These are phyloP conservation scores for Strombidium stylifer DNA, from an alignment of 73 alveolate genomes.

Conservation along the genomic window DNA sequence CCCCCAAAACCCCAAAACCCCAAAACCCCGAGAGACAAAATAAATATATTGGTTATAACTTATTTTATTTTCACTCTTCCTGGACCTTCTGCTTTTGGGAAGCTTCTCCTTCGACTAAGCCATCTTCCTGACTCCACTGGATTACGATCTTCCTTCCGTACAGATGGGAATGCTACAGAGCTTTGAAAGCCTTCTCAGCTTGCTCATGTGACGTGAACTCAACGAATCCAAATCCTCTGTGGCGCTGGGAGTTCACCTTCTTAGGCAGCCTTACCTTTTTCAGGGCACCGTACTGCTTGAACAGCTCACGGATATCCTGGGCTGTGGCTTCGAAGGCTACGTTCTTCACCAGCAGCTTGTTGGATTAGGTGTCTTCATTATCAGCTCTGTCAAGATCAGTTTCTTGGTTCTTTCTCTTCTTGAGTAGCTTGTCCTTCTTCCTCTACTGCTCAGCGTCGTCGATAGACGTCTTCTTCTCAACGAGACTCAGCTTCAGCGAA, in stretches of 20 bases:
- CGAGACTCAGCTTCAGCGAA: conserved; percentile 75
- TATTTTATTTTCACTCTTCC: not conserved
- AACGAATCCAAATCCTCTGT: conserved; percentile 96
- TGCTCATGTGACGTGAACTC: conserved; percentile 94
- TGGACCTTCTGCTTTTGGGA: not conserved
- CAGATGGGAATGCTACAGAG: conserved; percentile 90
- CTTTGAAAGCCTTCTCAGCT: conserved; percentile 90
- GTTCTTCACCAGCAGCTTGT: conserved; percentile 86
- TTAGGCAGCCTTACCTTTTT: conserved; percentile 93
- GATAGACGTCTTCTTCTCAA: conserved; percentile 67
- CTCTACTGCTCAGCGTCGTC: conserved; percentile 6
- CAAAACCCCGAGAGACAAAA: not conserved
- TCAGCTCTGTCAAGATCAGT: conserved; percentile 65
- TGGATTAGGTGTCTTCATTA: conserved; percentile 62
- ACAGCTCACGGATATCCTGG: conserved; percentile 83
- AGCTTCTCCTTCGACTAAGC: not conserved
- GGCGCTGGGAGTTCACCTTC: conserved; percentile 80
- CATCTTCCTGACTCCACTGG: conserved; percentile 93
- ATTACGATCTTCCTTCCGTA: conserved; percentile 95
- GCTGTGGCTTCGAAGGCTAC: conserved; percentile 94
- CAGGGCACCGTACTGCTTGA: conserved; percentile 91
- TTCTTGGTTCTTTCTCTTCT: conserved; percentile 69
- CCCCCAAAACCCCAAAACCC: too few species aligned
- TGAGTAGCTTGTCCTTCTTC: conserved; percentile 52
- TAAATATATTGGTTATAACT: not conserved